A percentile compares a stretch with the other conserved stretches of the same genome.
Evolutionary conservation across 1,139 yeast species (phyloP).

Genomic region (Petasospora fabianii): DNA sequence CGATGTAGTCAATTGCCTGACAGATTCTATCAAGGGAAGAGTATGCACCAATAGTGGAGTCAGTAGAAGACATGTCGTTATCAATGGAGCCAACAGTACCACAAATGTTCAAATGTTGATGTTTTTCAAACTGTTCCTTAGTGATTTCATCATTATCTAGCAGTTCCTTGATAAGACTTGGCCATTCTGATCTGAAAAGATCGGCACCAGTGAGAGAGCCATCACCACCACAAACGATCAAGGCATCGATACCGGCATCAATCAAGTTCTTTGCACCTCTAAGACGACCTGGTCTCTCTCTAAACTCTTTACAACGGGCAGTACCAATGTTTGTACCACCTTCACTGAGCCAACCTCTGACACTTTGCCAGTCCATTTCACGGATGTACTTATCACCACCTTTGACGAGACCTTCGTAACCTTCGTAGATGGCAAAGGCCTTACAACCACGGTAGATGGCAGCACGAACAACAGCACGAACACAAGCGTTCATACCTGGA

Average conservation of each 20-base stretch:
- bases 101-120: slow-evolving; percentile 78
- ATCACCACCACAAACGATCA: slow-evolving; percentile 98
- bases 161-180: slow-evolving; percentile 72
- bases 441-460: slow-evolving; percentile 89
- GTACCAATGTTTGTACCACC: slow-evolving; percentile 98
- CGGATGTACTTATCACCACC: slow-evolving; percentile 67
- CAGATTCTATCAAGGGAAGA: slow-evolving; percentile 92
- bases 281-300: slow-evolving; percentile 80
- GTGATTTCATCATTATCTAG: slow-evolving; percentile 51
- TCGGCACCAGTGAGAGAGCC: slow-evolving; percentile 98
- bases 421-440: slow-evolving; percentile 92
- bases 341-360: slow-evolving; percentile 82
- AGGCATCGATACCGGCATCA: slow-evolving; percentile 86
- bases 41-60: slow-evolving; percentile 94
- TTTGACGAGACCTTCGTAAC: slow-evolving; percentile 88
- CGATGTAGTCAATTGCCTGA: slow-evolving; percentile 90
- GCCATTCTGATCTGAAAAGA: slow-evolving; percentile 92
- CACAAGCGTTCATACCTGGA: slow-evolving; percentile 97
- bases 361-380: slow-evolving; percentile 88
- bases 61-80: slow-evolving; percentile 96
- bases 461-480: slow-evolving; percentile 88
- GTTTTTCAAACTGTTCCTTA: slow-evolving; percentile 50
- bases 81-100: slow-evolving; percentile 97
- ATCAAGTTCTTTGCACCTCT: slow-evolving; percentile 81
- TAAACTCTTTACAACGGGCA: slow-evolving; percentile 84